Base-by-base conservation (phyloP, 768 basidiomycete genomes). In the Phaeotremella skinneri region DNA sequence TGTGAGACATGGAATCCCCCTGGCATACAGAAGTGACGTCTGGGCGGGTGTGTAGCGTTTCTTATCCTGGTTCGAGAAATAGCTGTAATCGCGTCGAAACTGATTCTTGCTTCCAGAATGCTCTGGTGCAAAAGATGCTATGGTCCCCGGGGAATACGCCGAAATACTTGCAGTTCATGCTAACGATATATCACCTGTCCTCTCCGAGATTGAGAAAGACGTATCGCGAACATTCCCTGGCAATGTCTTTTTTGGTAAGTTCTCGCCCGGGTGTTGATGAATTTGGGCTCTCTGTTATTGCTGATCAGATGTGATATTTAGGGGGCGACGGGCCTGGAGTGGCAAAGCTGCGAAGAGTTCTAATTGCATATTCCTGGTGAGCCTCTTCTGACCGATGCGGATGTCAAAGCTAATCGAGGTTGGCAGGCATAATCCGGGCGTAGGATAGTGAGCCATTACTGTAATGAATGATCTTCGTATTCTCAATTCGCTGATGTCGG, bases 161-260 rank as follows among this genome's bases (percentile, higher is more conserved):
- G 94, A 97, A 72, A 76, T 97, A 57, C 79, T 96, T n/a, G 82
- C 71, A 1, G 71, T 70, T 6, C 79, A 79, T 41, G 67, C 67
- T 26, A 66, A 65, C n/a, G 75, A 76, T 32, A 63, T 67, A 11
- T 72, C 72, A 41, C 73, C 76, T 2, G 70, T 78, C 25, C 48
- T 79, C 30, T 80, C 78, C 41, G 96, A 99, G 78, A 98, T 99
- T 58, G 96, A 97, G 80, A 97, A 98, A 79, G 94, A 98, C 70
- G 75, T 78, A 6, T 88, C 61, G 78, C 88, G 81, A 89, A 92
- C 68, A 87, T 76, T 94, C 88, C 92, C 93, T 0, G 78, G 91
- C 43, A 96, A 96, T 70, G 83, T 98, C 29, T 98, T 96, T 81
- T 99, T 97, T 79, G 96, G 91, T 61, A n/a, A 13, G 59, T 60